phyloP scores from a whole-genome alignment of 1,284 basidiomycete species.

The Trichosporon inkin region DNA sequence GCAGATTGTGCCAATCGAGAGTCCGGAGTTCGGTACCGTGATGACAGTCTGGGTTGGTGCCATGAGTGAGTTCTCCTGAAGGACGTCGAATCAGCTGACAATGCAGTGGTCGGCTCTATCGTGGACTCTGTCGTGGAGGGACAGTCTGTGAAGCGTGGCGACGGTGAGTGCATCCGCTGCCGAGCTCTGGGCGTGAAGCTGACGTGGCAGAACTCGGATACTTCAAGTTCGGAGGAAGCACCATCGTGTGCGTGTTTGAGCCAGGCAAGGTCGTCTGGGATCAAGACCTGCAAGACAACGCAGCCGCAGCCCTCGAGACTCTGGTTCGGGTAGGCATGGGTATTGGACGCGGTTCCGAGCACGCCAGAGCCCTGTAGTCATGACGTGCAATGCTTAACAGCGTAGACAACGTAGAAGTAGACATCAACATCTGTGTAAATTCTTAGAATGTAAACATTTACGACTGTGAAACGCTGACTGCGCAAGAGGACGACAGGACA shows the following conservation, averaged over 20 bases:
- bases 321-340: slow-evolving; percentile 83
- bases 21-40: slow-evolving; percentile 76
- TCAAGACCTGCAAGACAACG: slow-evolving; percentile 81
- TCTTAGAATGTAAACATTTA: no score
- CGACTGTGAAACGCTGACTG: no score
- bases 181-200: neutral
- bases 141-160: slow-evolving; percentile 68
- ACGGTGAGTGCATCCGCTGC: slow-evolving; percentile 58
- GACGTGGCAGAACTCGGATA: neutral
- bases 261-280: slow-evolving; percentile 79
- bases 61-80: slow-evolving; percentile 59
- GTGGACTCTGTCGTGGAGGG: slow-evolving; percentile 79
- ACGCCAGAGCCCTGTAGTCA: neutral
- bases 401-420: no score
- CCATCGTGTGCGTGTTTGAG: slow-evolving; percentile 81
- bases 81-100: slow-evolving; percentile 12
- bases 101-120: slow-evolving; percentile 75
- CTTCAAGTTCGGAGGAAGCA: slow-evolving; percentile 66
- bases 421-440: no score
- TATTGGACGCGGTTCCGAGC: slow-evolving; percentile 55
- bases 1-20: slow-evolving; percentile 84
- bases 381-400: no score
- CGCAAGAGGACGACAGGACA: no score
- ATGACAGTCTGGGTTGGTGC: slow-evolving; percentile 86
- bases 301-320: slow-evolving; percentile 75